Evolutionary conservation across 2,329 filamentous ascomycete genomes (phyloP).

Genomic region (Zymoseptoria passerinii): DNA sequence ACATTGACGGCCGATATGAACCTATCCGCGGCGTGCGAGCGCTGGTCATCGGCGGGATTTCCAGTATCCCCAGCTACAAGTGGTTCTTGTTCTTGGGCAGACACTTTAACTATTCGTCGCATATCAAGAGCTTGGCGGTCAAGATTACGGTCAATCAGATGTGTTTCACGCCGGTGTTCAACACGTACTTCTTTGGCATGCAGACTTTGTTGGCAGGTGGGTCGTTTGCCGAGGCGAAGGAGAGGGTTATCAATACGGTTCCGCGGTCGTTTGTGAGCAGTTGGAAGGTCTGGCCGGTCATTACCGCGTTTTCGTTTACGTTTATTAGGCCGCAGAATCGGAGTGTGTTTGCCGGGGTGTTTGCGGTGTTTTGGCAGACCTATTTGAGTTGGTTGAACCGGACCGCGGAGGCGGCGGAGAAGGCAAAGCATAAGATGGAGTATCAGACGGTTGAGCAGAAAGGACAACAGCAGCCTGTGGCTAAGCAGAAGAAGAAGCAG

Average conservation of each 20-base stretch:
- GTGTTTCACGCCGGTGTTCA: constrained; percentile 63
- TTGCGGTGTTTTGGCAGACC: constrained; percentile 87
- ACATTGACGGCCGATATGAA: constrained; percentile 49
- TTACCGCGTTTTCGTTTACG: constrained; percentile 81
- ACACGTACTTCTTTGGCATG: constrained; percentile 46
- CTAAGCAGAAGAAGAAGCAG: constrained; percentile 2
- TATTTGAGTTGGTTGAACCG: constrained; percentile 78
- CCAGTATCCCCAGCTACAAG: constrained; percentile 68
- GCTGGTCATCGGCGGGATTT: constrained; percentile 63
- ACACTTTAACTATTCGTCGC: constrained; percentile 76
- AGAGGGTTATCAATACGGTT: constrained; percentile 66
- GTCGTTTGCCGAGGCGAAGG: constrained; percentile 53
- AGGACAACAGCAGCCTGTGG: not conserved
- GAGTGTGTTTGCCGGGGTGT: constrained; percentile 64
- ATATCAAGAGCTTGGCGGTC: constrained; percentile 58
- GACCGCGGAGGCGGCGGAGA: constrained; percentile 51
- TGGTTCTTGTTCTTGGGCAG: constrained; percentile 77
- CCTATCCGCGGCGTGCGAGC: constrained; percentile 60
- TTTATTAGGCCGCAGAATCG: constrained; percentile 72
- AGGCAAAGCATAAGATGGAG: not conserved
- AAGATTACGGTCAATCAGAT: constrained; percentile 77
- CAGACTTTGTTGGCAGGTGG: constrained; percentile 50
- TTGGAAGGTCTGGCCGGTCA: constrained; percentile 79
- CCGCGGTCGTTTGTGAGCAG: constrained; percentile 69
- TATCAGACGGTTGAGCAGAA: constrained; percentile 26